Evolutionary conservation across 2,329 filamentous ascomycete species (phyloP), one percentile per base, ranked within the genome.

Genomic region (Nemania sp.): DNA sequence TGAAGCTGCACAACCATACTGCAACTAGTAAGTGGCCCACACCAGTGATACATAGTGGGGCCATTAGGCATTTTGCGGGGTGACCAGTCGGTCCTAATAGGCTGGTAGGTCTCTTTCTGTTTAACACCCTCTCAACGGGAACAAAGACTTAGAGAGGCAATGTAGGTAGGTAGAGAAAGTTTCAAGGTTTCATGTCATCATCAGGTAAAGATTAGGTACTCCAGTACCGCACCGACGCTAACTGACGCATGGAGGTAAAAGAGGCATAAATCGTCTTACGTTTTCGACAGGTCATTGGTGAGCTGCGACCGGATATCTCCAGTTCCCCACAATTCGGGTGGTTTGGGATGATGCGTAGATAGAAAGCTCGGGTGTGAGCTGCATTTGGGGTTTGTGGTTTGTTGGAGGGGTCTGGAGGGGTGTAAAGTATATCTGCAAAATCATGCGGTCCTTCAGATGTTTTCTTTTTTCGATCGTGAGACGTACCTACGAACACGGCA

Each of bases 291-390:
- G n/a, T 53, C 20, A 68, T 68, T 68, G 57, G 62, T 26, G 8
- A 41, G 26, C 22, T 38, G 56, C n/a, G 45, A 56, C 66, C 67
- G 67, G 64, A 35, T 64, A 52, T 67, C 64, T 54, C 67, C 60
- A 69, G 67, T 43, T 64, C 64, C 38, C 67, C 67, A 67, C 55
- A 66, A 57, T 69, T 69, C 29, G 47, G 22, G 35, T 67, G 60
- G 55, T 57, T 62, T 64, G 64, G 55, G 56, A 56, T 52, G 58
- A 62, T 51, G 57, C 61, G 60, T 18, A 57, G 27, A n/a, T n/a
- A n/a, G n/a, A n/a, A 49, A 59, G 43, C 53, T 58, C 52, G 58
- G 62, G 35, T 62, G 27, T 45, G 56, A 62, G 49, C 53, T 54
- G 55, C 51, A 38, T 41, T 45, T 64, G 49, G 32, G 35, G 65